phyloP scores from a whole-genome alignment of 805 yeast species.

The Saccharomycopsis babjevae region DNA sequence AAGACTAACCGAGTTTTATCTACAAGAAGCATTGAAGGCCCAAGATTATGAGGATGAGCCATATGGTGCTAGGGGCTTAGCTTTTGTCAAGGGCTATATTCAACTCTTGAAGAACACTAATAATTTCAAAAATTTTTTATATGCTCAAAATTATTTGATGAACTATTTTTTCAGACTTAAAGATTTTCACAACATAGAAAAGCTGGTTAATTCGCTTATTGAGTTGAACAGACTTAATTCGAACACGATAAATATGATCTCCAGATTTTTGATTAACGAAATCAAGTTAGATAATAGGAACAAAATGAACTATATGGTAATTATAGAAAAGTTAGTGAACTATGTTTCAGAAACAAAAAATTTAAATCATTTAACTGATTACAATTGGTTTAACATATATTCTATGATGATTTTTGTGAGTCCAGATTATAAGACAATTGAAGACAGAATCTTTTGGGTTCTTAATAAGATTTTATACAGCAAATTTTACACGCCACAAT shows the following conservation, averaged over 20 bases:
- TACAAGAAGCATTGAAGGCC: background rate
- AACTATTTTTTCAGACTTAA: background rate
- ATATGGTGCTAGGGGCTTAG: background rate
- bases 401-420: background rate
- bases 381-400: conserved; percentile 1
- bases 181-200: background rate
- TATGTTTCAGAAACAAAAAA: background rate
- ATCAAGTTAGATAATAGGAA: background rate
- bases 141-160: background rate
- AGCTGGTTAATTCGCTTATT: background rate
- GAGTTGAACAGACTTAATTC: background rate
- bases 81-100: background rate
- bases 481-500: background rate
- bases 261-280: background rate
- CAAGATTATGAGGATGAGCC: background rate
- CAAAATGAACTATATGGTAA: background rate
- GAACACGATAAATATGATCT: background rate
- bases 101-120: background rate
- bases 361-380: background rate
- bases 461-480: background rate
- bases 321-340: background rate
- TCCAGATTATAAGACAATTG: background rate
- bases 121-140: background rate
- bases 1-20: background rate
- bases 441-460: background rate